A percentile compares a stretch with the other conserved stretches of the same genome.
phyloP scores from a whole-genome alignment of 1,139 yeast genomes.

The Debaryomyces sp. region DNA sequence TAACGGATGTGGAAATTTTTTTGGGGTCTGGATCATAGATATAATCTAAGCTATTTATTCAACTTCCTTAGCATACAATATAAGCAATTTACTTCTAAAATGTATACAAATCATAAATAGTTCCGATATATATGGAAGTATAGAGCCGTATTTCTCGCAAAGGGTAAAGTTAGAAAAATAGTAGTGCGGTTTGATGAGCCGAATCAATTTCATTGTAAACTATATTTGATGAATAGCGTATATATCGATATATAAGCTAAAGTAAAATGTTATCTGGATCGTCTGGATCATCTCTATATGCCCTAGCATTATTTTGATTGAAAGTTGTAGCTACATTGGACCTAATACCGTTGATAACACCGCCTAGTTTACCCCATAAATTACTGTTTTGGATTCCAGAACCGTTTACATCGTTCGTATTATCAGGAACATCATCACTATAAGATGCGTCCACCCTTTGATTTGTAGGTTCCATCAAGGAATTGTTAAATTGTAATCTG shows the following conservation, averaged over 20 bases:
- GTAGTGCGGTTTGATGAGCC: slow-evolving; percentile 2
- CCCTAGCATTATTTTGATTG: slow-evolving; percentile 13
- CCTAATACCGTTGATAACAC: slow-evolving; percentile 25
- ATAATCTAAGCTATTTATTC: not conserved
- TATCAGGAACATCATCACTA: slow-evolving; percentile 6
- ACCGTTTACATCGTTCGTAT: not conserved
- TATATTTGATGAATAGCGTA: not conserved
- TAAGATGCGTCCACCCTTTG: slow-evolving; percentile 17
- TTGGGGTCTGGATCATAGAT: slow-evolving; percentile 1
- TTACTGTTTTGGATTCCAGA: not conserved
- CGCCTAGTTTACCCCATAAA: slow-evolving; percentile 31
- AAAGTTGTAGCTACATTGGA: slow-evolving; percentile 20
- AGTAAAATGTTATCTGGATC: slow-evolving; percentile 5
- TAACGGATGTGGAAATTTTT: not conserved
- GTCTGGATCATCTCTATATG: slow-evolving; percentile 24
- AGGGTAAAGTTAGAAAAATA: not conserved
- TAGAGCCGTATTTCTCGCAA: not conserved
- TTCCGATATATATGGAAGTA: not conserved
- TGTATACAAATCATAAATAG: not conserved
- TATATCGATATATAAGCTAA: not conserved
- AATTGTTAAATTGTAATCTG: slow-evolving; percentile 29
- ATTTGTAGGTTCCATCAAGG: slow-evolving; percentile 14
- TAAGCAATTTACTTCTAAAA: not conserved
- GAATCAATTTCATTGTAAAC: not conserved
- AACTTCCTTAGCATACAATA: not conserved